Conservation (phyloP, 345 rosid genomes). For the Eucalyptus brandiana region DNA sequence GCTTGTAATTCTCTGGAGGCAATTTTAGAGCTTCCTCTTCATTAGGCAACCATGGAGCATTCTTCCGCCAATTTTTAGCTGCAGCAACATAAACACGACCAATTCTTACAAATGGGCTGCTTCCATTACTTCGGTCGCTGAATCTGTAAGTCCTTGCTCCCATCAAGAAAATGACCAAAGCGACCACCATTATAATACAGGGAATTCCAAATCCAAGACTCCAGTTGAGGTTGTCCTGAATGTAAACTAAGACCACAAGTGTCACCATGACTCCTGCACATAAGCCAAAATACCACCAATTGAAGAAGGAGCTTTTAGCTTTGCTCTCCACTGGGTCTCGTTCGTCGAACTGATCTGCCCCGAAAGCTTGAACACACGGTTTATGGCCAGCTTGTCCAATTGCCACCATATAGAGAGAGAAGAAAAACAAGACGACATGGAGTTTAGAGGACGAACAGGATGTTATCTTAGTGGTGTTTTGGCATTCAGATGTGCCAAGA, state of each 20-base stretch:
- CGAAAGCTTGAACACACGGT: conserved; percentile 48
- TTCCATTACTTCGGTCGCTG: conserved; percentile 1
- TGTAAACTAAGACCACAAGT: conserved; percentile 22
- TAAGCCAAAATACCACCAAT: conserved; percentile 46
- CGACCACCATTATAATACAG: conserved; percentile 18
- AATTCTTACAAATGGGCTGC: conserved; percentile 32
- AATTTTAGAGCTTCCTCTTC: conserved; percentile 1
- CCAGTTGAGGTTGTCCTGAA: conserved; percentile 48
- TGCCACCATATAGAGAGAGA: conserved; percentile 28
- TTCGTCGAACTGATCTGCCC: conserved; percentile 50
- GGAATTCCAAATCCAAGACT: conserved; percentile 40
- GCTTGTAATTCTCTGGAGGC: neutral
- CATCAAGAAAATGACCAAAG: conserved; percentile 16
- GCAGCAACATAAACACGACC: conserved; percentile 28
- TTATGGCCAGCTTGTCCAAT: conserved; percentile 43
- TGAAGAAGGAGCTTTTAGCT: conserved; percentile 39
- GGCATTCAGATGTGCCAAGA: conserved; percentile 11
- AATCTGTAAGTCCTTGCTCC: conserved; percentile 34
- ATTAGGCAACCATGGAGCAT: neutral
- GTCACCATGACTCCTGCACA: conserved; percentile 13
- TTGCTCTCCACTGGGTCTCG: conserved; percentile 16
- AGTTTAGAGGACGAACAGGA: conserved; percentile 10
- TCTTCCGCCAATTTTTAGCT: conserved; percentile 12
- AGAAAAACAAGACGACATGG: conserved; percentile 9
- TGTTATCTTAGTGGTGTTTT: neutral